Evolutionary conservation across 495 filamentous ascomycete genomes (phyloP).

Genomic region (Neurospora hispaniola): DNA sequence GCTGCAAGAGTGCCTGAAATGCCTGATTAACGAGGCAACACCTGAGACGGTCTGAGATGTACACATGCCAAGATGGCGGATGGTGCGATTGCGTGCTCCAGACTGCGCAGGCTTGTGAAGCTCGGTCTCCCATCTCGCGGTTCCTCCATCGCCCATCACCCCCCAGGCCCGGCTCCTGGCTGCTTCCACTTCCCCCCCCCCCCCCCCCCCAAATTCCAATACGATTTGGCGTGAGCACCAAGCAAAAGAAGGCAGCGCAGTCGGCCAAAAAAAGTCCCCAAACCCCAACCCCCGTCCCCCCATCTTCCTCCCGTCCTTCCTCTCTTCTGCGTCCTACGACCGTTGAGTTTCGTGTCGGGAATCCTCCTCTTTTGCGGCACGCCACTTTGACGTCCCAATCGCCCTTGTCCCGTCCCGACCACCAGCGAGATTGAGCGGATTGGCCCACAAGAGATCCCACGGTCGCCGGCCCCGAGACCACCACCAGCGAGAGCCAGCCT

Average conservation of each 20-base stretch:
- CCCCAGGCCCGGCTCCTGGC: constrained; percentile 4
- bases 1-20: constrained; percentile 19
- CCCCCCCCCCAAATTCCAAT: constrained; percentile 23
- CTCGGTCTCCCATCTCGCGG: constrained; percentile 2
- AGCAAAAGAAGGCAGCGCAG: constrained; percentile 10
- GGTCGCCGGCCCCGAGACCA: constrained; percentile 3
- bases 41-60: constrained; percentile 17
- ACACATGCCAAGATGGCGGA: constrained; percentile 7
- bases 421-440: constrained; percentile 21
- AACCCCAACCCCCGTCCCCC: constrained; percentile 28
- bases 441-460: constrained; percentile 9
- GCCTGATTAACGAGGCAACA: constrained; percentile 17
- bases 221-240: not conserved
- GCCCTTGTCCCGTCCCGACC: constrained; percentile 18
- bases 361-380: constrained; percentile 17
- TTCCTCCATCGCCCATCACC: constrained; percentile 21
- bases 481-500: not conserved
- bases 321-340: constrained; percentile 14
- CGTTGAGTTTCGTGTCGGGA: constrained; percentile 13
- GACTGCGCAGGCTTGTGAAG: constrained; percentile 14
- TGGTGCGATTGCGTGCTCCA: constrained; percentile 1
- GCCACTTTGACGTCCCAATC: constrained; percentile 24
- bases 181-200: constrained; percentile 20
- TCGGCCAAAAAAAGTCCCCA: constrained; percentile 25
- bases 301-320: constrained; percentile 6